phyloP scores from a whole-genome alignment of 768 basidiomycete genomes.

The Dioszegia aurantiaca region DNA sequence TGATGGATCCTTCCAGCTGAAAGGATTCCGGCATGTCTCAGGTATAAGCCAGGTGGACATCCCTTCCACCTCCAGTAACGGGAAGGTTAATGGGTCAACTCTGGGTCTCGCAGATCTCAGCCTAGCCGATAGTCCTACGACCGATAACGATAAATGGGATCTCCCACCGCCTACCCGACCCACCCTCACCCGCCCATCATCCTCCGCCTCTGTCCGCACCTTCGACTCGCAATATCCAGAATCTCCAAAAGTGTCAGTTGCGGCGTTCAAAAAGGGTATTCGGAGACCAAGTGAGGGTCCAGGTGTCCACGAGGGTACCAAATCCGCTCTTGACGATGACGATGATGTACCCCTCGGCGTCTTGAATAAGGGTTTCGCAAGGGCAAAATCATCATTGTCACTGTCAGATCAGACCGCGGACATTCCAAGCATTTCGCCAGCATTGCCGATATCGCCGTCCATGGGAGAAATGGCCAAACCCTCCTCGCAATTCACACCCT shows the following conservation, averaged over 20 bases:
- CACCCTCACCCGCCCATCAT: conserved; percentile 33
- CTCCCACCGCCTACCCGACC: conserved; percentile 13
- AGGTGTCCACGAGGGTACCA: conserved; percentile 21
- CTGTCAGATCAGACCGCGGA: background rate
- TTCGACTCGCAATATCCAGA: conserved; percentile 16
- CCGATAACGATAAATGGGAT: conserved; percentile 6
- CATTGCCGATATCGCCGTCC: background rate
- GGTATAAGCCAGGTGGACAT: conserved; percentile 33
- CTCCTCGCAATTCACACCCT: background rate
- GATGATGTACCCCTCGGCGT: conserved; percentile 42
- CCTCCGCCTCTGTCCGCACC: conserved; percentile 26
- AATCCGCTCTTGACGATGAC: conserved; percentile 27
- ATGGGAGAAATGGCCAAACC: background rate
- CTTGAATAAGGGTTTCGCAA: conserved; percentile 17
- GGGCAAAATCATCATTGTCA: conserved; percentile 8
- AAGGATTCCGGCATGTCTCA: conserved; percentile 40
- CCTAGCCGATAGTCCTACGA: background rate
- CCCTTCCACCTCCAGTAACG: conserved; percentile 3
- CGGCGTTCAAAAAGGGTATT: conserved; percentile 40
- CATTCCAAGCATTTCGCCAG: background rate
- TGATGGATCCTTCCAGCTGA: conserved; percentile 41
- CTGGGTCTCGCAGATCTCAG: background rate
- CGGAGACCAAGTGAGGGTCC: conserved; percentile 32
- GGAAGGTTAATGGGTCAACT: background rate
- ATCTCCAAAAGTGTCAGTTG: conserved; percentile 29